Evolutionary conservation across 2,329 filamentous ascomycete species (phyloP), one percentile per base, ranked within the genome.

Genomic region (Colletotrichum salicis): DNA sequence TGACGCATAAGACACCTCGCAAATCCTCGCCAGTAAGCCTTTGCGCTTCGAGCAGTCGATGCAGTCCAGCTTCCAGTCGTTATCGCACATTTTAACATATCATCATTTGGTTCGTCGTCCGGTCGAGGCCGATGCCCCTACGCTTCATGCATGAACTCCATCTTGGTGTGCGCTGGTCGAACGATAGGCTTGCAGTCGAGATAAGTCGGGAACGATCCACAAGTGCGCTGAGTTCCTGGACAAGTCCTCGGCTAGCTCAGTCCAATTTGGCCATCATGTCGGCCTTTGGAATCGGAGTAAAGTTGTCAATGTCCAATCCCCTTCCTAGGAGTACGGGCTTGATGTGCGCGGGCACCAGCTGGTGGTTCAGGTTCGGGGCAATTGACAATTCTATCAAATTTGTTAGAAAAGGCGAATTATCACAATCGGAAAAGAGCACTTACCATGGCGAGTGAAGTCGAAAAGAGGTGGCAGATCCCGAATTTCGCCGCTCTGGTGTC

Each of bases 261-360:
- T 99, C 96, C 84, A 99, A 88, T 83, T 95, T 94, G 71, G 96
- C 96, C 86, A 97, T 94, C 96, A 99, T 98, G 82, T 98, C 94
- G 79, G 96, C 93, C 87, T 95, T 97, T 79, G 93, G 87, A 86
- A 99, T 88, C 57, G 96, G 96, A 77, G 91, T 94, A 83, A 99
- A 94, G 82, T 95, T 95, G 83, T 98, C 94, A 79, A 98, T 94
- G 82, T 98, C 95, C 76, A 99, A 89, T 66, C 94, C 95, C 78
- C 91, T 91, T 59, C 92, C 88, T 74, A 90, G 90, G 72, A 99
- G 88, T 71, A 90, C 87, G 27, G 94, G 86, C 78, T 92, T 92
- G 78, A 95, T 90, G 82, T 98, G 95, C 74, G 89, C 84, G 72
- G 96, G 96, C 64, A 98, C 94, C 77, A 99, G 89, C 82, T 94